Percentiles rank a stretch among this genome's conserved stretches.
phyloP scores from a whole-genome alignment of 495 filamentous ascomycete species.

The Penicillium antarcticum region DNA sequence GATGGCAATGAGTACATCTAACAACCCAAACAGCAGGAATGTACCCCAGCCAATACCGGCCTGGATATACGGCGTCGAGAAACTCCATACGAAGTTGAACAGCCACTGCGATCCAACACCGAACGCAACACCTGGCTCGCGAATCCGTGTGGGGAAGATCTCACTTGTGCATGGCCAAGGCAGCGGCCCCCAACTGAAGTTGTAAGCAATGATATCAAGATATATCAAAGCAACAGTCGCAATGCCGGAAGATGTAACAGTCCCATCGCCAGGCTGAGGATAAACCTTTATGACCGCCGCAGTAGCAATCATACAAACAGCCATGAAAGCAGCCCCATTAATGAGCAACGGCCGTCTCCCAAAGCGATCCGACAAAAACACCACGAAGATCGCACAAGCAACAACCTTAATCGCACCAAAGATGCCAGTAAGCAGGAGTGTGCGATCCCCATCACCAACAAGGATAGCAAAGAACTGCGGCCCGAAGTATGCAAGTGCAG shows the following conservation, averaged over 20 bases:
- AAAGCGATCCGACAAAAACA: constrained; percentile 55
- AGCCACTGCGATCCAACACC: constrained; percentile 51
- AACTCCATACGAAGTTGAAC: constrained; percentile 52
- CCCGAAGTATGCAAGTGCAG: constrained; percentile 50
- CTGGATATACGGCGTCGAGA: constrained; percentile 51
- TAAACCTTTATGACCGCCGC: constrained; percentile 52
- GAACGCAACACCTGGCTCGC: constrained; percentile 46
- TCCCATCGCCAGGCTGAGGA: constrained; percentile 32
- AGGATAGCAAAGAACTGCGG: constrained; percentile 55
- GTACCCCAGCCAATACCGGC: constrained; percentile 46
- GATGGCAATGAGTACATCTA: constrained; percentile 35
- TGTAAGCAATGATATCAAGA: constrained; percentile 45
- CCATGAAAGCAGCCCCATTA: constrained; percentile 46
- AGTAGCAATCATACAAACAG: constrained; percentile 52
- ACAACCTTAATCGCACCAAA: constrained; percentile 51
- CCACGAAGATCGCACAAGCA: constrained; percentile 45
- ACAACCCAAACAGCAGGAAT: constrained; percentile 45
- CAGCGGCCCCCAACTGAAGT: constrained; percentile 39
- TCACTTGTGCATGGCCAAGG: constrained; percentile 39
- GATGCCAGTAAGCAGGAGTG: constrained; percentile 47
- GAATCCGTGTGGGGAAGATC: constrained; percentile 49
- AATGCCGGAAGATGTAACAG: constrained; percentile 41
- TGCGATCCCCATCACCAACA: constrained; percentile 38
- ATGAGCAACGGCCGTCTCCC: constrained; percentile 53
- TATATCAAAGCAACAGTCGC: constrained; percentile 49